A percentile compares a stretch with the other conserved stretches of the same genome.
phyloP scores from a whole-genome alignment of 495 filamentous ascomycete species.

The Penicillium canescens region DNA sequence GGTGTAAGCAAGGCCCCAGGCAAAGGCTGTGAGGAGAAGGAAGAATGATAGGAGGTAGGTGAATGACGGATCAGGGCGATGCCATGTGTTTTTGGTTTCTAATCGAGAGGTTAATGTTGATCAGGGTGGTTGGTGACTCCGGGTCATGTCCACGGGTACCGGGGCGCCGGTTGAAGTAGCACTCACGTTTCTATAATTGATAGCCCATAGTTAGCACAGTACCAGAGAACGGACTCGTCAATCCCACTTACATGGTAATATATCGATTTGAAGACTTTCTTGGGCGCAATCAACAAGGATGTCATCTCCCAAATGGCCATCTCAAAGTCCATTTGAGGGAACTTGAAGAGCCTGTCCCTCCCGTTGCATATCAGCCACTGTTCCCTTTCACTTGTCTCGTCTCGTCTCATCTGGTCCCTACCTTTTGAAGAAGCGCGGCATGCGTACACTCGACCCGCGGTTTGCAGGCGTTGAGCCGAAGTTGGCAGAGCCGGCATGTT shows the following conservation, averaged over 20 bases:
- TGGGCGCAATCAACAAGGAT: conserved; percentile 68
- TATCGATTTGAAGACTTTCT: conserved; percentile 75
- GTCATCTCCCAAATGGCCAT: conserved; percentile 84
- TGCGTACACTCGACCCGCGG: conserved; percentile 53
- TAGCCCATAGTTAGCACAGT: conserved; percentile 10
- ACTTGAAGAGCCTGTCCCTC: conserved; percentile 58
- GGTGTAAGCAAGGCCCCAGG: conserved; percentile 72
- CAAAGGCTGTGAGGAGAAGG: conserved; percentile 68
- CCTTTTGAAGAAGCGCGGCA: conserved; percentile 61
- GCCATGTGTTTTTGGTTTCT: conserved; percentile 81
- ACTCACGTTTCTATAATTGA: conserved; percentile 58
- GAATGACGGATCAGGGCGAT: conserved; percentile 74
- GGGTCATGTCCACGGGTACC: neutral
- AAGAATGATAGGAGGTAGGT: conserved; percentile 77
- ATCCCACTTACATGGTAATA: conserved; percentile 66
- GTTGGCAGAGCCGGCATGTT: conserved; percentile 53
- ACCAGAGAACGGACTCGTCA: neutral
- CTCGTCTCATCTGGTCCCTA: neutral
- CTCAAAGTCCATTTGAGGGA: conserved; percentile 70
- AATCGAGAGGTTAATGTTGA: conserved; percentile 13
- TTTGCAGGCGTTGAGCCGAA: conserved; percentile 53
- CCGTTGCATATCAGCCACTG: neutral
- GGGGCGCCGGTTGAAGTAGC: neutral
- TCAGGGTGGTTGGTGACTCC: neutral
- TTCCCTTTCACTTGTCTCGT: neutral